These are phyloP conservation scores for Syzygium grande DNA, from an alignment of 345 rosid species.

Conservation along the genomic window DNA sequence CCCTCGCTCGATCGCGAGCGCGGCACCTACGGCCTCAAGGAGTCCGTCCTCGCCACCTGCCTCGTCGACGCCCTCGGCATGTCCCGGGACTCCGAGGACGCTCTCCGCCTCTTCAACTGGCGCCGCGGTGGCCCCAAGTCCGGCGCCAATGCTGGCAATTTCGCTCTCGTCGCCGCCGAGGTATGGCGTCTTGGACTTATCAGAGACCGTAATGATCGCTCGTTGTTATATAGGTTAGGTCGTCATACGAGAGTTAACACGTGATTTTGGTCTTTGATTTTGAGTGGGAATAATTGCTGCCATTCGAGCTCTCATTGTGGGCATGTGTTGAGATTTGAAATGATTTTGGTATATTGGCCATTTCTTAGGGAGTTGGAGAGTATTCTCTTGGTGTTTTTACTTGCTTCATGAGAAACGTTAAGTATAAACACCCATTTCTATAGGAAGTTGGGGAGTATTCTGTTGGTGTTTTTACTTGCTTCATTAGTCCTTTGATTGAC, in stretches of 20 bases:
- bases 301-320: background rate
- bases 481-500: background rate
- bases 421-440: background rate
- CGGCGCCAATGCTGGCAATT: conserved; percentile 78
- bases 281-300: background rate
- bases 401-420: background rate
- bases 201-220: background rate
- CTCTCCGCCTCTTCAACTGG: conserved; percentile 87
- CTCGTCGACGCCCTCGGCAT: conserved; percentile 85
- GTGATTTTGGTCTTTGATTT: background rate
- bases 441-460: background rate
- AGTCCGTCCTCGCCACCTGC: conserved; percentile 80
- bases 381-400: too few relatives aligned
- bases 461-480: background rate
- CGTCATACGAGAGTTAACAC: background rate
- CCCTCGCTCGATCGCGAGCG: conserved; percentile 87
- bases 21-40: conserved; percentile 85
- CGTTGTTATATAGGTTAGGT: background rate
- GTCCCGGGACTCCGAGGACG: conserved; percentile 84
- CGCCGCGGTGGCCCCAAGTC: conserved; percentile 78
- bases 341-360: background rate
- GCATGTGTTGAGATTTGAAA: background rate
- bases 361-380: background rate
- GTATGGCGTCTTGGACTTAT: conserved; percentile 10
- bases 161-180: conserved; percentile 75